Evolutionary conservation across 495 filamentous ascomycete genomes (phyloP).

Genomic region (Darksidea phi): DNA sequence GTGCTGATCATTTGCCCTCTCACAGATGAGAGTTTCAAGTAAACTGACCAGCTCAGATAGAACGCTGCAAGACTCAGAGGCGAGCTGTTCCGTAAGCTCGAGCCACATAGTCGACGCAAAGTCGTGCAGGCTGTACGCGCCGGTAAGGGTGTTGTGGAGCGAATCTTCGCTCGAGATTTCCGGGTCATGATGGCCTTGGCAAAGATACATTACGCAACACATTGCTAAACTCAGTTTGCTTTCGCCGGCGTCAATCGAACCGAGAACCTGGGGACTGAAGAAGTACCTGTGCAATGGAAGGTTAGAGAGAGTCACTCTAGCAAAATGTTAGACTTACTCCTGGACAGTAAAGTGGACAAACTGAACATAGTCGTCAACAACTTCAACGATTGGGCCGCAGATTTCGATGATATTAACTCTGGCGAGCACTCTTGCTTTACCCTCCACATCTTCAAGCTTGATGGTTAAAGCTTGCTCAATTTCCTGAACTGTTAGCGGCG

Average conservation of each 20-base stretch:
- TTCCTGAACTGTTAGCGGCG: slow-evolving; percentile 37
- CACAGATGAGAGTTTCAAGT: not conserved
- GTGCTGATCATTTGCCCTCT: no score
- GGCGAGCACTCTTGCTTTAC: not conserved
- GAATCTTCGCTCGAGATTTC: not conserved
- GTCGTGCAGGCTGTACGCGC: not conserved
- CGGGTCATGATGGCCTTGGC: not conserved
- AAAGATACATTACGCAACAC: not conserved
- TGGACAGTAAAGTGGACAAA: slow-evolving; percentile 40
- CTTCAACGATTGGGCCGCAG: slow-evolving; percentile 22
- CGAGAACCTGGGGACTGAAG: slow-evolving; percentile 23
- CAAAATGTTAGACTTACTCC: slow-evolving; percentile 35
- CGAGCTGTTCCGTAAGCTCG: not conserved
- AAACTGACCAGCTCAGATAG: not conserved
- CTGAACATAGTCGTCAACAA: slow-evolving; percentile 32
- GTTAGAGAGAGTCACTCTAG: slow-evolving; percentile 15
- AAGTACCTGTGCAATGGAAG: slow-evolving; percentile 37
- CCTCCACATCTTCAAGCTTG: not conserved
- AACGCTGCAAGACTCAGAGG: not conserved
- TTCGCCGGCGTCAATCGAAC: not conserved
- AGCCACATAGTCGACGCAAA: not conserved
- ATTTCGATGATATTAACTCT: not conserved
- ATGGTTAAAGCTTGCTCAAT: slow-evolving; percentile 38
- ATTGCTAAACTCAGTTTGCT: not conserved
- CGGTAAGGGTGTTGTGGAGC: not conserved